These are phyloP conservation scores for Rasamsonia emersonii DNA, from an alignment of 2,329 filamentous ascomycete species.

Conservation along the genomic window DNA sequence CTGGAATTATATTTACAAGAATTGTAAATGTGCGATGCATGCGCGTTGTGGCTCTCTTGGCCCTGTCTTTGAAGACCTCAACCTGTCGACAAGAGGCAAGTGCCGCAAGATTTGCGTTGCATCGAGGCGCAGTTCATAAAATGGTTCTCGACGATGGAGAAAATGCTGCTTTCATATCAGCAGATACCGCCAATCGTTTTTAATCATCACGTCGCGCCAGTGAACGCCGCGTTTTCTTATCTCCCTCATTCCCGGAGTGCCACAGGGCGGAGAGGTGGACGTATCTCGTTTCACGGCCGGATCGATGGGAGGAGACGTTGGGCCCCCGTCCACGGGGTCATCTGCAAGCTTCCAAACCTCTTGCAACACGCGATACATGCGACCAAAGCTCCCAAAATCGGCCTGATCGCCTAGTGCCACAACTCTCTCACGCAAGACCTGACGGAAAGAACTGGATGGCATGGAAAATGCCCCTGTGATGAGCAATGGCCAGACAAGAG, in stretches of 20 bases:
- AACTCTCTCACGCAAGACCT: constrained; percentile 67
- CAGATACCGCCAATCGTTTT: constrained; percentile 86
- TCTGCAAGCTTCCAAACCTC: constrained; percentile 77
- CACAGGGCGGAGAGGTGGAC: constrained; percentile 11
- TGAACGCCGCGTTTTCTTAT: constrained; percentile 58
- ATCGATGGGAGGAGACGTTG: constrained; percentile 7
- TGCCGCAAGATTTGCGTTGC: too few species aligned
- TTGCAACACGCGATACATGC: constrained; percentile 66
- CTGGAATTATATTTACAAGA: too few species aligned
- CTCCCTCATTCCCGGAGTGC: constrained; percentile 11
- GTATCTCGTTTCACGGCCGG: constrained; percentile 14
- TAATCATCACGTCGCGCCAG: constrained; percentile 91
- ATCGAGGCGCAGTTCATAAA: too few species aligned
- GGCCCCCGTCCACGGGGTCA: constrained; percentile 32
- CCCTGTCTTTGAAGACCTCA: too few species aligned
- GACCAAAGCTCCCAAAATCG: constrained; percentile 75
- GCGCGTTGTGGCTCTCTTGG: too few species aligned
- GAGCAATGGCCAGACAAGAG: constrained; percentile 86
- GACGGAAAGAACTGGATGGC: constrained; percentile 64
- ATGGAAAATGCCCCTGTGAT: constrained; percentile 73
- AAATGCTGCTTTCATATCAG: constrained; percentile 66
- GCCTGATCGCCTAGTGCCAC: constrained; percentile 67
- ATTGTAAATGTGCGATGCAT: too few species aligned
- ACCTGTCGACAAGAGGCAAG: too few species aligned
- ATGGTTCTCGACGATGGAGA: too few species aligned